phyloP scores from a whole-genome alignment of 2,329 filamentous ascomycete genomes.

The Diatrype stigma region DNA sequence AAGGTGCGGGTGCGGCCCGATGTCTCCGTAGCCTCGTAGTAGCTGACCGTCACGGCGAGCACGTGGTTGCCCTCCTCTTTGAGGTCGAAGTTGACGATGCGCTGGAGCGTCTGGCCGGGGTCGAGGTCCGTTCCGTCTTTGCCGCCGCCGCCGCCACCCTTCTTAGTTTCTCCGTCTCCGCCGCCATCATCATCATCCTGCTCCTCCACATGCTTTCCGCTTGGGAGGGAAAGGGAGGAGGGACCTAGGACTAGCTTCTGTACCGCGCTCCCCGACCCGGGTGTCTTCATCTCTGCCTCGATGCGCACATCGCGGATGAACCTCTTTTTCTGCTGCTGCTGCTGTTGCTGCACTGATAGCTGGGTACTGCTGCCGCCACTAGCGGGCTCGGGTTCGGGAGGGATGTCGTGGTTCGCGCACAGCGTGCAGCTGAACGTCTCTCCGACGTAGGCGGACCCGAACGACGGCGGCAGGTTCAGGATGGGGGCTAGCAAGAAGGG shows the following conservation, averaged over 20 bases:
- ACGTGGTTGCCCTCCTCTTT: conserved; percentile 95
- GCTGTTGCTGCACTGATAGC: conserved; percentile 11
- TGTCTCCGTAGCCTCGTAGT: conserved; percentile 78
- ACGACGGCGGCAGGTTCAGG: conserved; percentile 82
- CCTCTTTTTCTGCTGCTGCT: conserved; percentile 32
- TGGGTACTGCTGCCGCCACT: not conserved
- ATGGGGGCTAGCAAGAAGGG: conserved; percentile 58
- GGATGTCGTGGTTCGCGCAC: conserved; percentile 85
- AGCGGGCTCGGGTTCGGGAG: conserved; percentile 12
- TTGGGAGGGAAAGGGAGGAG: not conserved
- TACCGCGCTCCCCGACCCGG: conserved; percentile 50
- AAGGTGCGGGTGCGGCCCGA: conserved; percentile 76
- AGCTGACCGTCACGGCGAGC: conserved; percentile 87
- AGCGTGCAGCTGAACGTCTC: conserved; percentile 93
- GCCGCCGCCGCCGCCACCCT: conserved; percentile 6
- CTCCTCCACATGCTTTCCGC: too few relatives aligned
- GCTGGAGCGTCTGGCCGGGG: conserved; percentile 68
- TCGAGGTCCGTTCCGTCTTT: conserved; percentile 44
- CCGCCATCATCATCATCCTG: conserved; percentile 10
- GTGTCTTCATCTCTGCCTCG: conserved; percentile 92
- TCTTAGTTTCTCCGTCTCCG: conserved; percentile 8
- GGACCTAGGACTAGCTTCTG: conserved; percentile 62
- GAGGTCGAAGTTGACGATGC: conserved; percentile 78
- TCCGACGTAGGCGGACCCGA: conserved; percentile 92
- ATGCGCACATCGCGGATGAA: conserved; percentile 73